These are phyloP conservation scores for Diversispora epigaea DNA, from an alignment of 192 early-diverging fungal genomes.

Conservation along the genomic window DNA sequence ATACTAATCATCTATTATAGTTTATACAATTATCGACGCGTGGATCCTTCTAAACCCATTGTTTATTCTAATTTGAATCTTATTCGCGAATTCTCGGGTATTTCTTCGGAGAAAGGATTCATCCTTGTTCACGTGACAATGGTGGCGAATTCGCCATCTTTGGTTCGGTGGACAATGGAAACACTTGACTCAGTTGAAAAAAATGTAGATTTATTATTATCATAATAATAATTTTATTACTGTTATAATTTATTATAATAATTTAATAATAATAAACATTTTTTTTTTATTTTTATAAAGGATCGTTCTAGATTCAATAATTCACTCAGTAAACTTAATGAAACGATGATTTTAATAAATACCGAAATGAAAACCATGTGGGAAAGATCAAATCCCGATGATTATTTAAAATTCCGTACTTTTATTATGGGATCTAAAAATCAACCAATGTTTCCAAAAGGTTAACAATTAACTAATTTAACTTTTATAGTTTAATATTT, in stretches of 20 bases:
- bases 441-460: slow-evolving; percentile 89
- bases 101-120: slow-evolving; percentile 75
- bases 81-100: slow-evolving; percentile 76
- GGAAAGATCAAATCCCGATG: slow-evolving; percentile 60
- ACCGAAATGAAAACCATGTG: slow-evolving; percentile 80
- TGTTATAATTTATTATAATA: background rate
- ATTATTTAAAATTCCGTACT: slow-evolving; percentile 86
- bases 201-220: slow-evolving; percentile 11
- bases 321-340: slow-evolving; percentile 54
- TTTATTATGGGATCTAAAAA: slow-evolving; percentile 89
- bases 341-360: slow-evolving; percentile 70
- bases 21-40: slow-evolving; percentile 84
- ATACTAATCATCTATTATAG: slow-evolving; percentile 34
- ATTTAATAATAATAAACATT: background rate
- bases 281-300: background rate
- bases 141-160: slow-evolving; percentile 68
- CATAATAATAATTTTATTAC: background rate
- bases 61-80: slow-evolving; percentile 73
- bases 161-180: slow-evolving; percentile 61
- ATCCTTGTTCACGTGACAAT: slow-evolving; percentile 89
- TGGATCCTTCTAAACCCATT: slow-evolving; percentile 55
- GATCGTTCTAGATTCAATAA: slow-evolving; percentile 66
- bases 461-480: background rate
- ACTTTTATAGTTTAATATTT: background rate
- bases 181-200: slow-evolving; percentile 55